phyloP scores from a whole-genome alignment of 805 yeast species.

The Hemisphaericaspora nanyangensis region DNA sequence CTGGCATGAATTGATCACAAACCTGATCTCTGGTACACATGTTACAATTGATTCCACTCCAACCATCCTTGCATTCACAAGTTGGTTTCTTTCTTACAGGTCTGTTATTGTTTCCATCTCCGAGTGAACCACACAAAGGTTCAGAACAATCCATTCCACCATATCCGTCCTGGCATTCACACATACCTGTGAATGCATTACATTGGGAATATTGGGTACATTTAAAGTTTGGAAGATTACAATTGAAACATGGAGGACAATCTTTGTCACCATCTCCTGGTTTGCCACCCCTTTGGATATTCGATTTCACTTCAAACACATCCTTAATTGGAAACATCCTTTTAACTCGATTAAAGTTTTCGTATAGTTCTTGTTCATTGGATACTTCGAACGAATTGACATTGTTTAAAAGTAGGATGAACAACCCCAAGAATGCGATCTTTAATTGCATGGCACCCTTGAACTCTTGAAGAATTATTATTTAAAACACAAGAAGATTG shows the following conservation, averaged over 20 bases:
- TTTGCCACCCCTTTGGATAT: constrained; percentile 3
- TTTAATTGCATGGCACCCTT: too few species aligned
- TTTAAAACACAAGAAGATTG: too few species aligned
- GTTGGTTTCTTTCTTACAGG: constrained; percentile 56
- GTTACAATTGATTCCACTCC: constrained; percentile 94
- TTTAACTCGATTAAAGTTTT: constrained; percentile 19
- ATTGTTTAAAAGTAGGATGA: background rate
- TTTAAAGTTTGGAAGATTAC: constrained; percentile 84
- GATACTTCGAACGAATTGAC: constrained; percentile 1
- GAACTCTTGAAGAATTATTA: too few species aligned
- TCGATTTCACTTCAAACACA: constrained; percentile 16
- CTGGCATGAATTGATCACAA: constrained; percentile 88
- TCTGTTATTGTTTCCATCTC: constrained; percentile 57
- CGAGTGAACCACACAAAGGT: constrained; percentile 82
- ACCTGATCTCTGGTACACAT: constrained; percentile 69
- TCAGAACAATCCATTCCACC: constrained; percentile 90
- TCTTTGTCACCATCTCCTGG: constrained; percentile 26
- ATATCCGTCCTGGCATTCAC: constrained; percentile 90
- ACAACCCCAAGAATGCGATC: background rate
- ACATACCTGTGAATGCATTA: constrained; percentile 81
- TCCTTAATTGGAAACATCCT: constrained; percentile 20
- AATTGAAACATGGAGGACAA: constrained; percentile 93
- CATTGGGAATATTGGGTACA: constrained; percentile 91
- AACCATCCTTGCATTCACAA: constrained; percentile 80
- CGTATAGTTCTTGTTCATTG: constrained; percentile 8